Evolutionary conservation across 345 rosid species (phyloP), one percentile per base, ranked within the genome.

Genomic region (Sisymbrium altissimum): DNA sequence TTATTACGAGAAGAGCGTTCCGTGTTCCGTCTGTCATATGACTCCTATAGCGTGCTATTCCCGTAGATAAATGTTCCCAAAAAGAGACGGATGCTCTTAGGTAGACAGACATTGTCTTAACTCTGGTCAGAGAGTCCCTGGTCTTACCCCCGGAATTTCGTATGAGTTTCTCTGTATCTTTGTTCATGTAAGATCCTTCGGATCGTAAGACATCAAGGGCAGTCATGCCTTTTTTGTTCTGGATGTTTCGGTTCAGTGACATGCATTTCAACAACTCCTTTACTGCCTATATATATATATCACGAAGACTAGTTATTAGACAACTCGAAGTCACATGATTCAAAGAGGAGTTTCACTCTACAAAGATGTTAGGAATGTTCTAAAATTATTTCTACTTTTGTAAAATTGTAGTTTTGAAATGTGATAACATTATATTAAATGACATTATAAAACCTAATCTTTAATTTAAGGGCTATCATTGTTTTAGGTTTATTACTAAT

Each of bases 1-100:
- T 25, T 23, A 73, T 77, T 18, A 81, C 82, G 9, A 83, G 75
- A 45, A 83, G 48, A 1, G 66, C 15, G 30, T 57, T 78, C 7
- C 79, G 65, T n/a, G 17, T 29, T 21, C 70, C 66, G 3, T 70
- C 41, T 18, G 82, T 7, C 32, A 65, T 27, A 2, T 5, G 2
- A 13, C 27, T 63, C 35, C 36, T 41, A 4, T 29, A 40, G 9
- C 69, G 69, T 19, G 12, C 23, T 43, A 72, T 3, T 9, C 8
- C 2, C 23, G 54, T 72, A 0, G 11, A 18, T 61, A 43, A 52
- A 52, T 39, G 14, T 30, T 40, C 62, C 25, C 0, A 0, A 3
- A 72, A 72, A 9, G 62, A 18, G 17, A 63, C 36, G 0, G 13
- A 45, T 72, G 0, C 3, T 2, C 33, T 29, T 0, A 72, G 13